Percentiles rank a stretch among this genome's conserved stretches.
Conservation (phyloP, 495 filamentous ascomycete genomes). For the Aspergillus campestris region DNA sequence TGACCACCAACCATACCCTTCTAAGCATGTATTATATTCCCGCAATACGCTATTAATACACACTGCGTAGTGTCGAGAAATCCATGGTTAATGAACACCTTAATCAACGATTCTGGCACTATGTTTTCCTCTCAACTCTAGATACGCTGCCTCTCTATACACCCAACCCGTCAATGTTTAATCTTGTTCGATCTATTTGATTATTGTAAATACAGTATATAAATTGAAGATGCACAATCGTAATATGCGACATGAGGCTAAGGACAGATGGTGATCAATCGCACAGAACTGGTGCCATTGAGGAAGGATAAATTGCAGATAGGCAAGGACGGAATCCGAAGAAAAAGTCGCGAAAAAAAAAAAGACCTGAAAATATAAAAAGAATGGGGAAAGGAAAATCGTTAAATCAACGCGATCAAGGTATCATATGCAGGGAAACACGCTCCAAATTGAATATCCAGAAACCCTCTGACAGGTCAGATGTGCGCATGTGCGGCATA, state of each 20-base stretch:
- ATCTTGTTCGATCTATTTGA: slow-evolving; percentile 2
- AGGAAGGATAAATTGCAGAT: slow-evolving; percentile 8
- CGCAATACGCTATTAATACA: too few species aligned
- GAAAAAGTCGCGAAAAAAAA: slow-evolving; percentile 12
- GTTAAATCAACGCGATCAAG: slow-evolving; percentile 16
- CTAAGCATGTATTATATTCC: too few species aligned
- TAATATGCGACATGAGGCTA: slow-evolving; percentile 12
- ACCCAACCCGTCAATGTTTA: not conserved
- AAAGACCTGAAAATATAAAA: slow-evolving; percentile 19
- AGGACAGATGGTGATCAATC: not conserved
- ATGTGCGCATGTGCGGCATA: slow-evolving; percentile 7
- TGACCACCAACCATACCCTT: too few species aligned
- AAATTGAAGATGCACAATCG: slow-evolving; percentile 15
- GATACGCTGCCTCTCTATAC: too few species aligned
- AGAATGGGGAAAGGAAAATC: slow-evolving; percentile 1
- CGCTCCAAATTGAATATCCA: slow-evolving; percentile 18
- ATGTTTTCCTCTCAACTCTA: too few species aligned
- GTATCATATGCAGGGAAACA: slow-evolving; percentile 31
- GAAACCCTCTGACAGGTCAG: slow-evolving; percentile 2
- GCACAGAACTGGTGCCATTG: slow-evolving; percentile 5
- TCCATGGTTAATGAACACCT: too few species aligned
- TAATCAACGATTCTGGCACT: too few species aligned
- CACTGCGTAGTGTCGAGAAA: too few species aligned
- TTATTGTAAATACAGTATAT: slow-evolving; percentile 15
- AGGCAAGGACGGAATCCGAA: slow-evolving; percentile 2